phyloP scores from a whole-genome alignment of 2,329 filamentous ascomycete species.

The Paramyrothecium roridum region DNA sequence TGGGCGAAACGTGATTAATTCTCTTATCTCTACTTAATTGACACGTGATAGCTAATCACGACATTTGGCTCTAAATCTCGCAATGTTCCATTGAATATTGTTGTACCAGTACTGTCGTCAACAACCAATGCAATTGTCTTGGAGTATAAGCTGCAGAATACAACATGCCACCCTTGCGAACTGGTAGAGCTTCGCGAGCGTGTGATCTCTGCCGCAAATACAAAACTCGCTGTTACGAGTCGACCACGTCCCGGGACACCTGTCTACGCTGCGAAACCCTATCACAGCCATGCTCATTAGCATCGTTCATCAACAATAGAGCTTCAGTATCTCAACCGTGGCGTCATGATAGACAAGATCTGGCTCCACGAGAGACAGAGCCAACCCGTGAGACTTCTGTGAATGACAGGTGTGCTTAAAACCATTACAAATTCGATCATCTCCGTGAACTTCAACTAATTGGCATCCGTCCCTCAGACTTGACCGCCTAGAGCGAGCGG shows the following conservation, averaged over 20 bases:
- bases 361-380: neutral
- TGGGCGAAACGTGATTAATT: no score
- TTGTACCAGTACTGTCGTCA: no score
- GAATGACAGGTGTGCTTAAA: slow-evolving; percentile 4
- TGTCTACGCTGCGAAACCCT: slow-evolving; percentile 21
- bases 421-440: neutral
- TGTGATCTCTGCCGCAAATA: slow-evolving; percentile 19
- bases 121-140: neutral
- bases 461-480: slow-evolving; percentile 4
- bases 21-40: neutral
- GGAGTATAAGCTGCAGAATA: neutral
- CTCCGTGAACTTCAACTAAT: neutral
- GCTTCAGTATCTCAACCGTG: neutral
- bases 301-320: neutral
- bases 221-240: slow-evolving; percentile 21
- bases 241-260: slow-evolving; percentile 1
- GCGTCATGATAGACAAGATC: neutral
- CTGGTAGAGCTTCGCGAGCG: slow-evolving; percentile 19
- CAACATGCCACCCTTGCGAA: slow-evolving; percentile 16
- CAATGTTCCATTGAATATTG: neutral
- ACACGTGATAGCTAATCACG: slow-evolving; percentile 11
- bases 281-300: slow-evolving; percentile 15
- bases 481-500: slow-evolving; percentile 9
- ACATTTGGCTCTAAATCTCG: slow-evolving; percentile 5
- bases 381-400: neutral